Conservation (phyloP, 2,329 filamentous ascomycete species). For the Orbilia ellipsospora region DNA sequence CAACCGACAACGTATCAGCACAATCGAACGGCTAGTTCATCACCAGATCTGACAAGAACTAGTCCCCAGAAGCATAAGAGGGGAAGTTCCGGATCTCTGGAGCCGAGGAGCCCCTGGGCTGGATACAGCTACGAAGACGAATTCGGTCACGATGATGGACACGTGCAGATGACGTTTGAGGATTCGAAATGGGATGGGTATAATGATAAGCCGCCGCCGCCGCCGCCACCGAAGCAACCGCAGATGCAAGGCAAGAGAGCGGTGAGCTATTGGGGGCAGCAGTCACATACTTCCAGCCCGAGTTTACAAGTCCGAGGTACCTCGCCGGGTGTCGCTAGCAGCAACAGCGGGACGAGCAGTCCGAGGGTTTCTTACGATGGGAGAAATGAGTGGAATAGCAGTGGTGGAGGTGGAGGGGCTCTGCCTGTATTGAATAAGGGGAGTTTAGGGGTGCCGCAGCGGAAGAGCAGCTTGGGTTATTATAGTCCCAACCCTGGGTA, state of each 20-base stretch:
- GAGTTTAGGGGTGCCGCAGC: slow-evolving; percentile 24
- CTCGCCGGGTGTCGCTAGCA: slow-evolving; percentile 23
- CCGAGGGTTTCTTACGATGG: slow-evolving; percentile 45
- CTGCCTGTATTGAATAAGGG: slow-evolving; percentile 45
- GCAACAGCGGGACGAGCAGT: slow-evolving; percentile 31
- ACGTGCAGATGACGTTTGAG: slow-evolving; percentile 77
- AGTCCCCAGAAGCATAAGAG: slow-evolving; percentile 33
- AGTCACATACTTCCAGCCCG: slow-evolving; percentile 15
- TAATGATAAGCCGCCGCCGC: slow-evolving; percentile 65
- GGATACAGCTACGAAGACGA: slow-evolving; percentile 64
- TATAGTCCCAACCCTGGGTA: slow-evolving; percentile 37
- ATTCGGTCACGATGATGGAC: slow-evolving; percentile 57
- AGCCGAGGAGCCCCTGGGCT: slow-evolving; percentile 40
- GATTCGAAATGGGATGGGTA: slow-evolving; percentile 39
- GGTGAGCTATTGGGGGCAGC: slow-evolving; percentile 53
- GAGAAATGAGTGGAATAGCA: slow-evolving; percentile 39
- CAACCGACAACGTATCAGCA: not conserved
- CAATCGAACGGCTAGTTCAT: slow-evolving; percentile 28
- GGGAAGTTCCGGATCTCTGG: slow-evolving; percentile 12
- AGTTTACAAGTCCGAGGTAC: slow-evolving; percentile 36
- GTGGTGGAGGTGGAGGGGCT: slow-evolving; percentile 38
- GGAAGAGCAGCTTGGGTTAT: slow-evolving; percentile 49
- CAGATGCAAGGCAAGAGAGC: slow-evolving; percentile 48
- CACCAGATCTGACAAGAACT: slow-evolving; percentile 30
- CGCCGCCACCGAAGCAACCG: slow-evolving; percentile 61